A percentile compares a stretch with the other conserved stretches of the same genome.
These are phyloP conservation scores for Cladosporium colombiae DNA, from an alignment of 2,329 filamentous ascomycete species.

Conservation along the genomic window DNA sequence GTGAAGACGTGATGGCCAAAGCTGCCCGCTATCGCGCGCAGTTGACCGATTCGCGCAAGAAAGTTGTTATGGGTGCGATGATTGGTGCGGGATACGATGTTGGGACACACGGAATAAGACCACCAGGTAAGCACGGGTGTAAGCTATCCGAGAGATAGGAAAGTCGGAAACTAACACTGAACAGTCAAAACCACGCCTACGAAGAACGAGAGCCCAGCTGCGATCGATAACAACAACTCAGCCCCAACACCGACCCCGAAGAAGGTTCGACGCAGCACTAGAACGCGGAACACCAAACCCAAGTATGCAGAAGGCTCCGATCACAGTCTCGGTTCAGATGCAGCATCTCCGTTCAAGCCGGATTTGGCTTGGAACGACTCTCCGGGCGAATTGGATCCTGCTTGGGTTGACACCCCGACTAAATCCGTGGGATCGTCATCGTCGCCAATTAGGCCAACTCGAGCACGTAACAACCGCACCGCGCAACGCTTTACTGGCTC, in stretches of 20 bases:
- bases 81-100: background rate
- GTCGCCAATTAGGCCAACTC: background rate
- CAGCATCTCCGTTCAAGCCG: conserved; percentile 23
- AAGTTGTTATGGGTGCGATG: background rate
- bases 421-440: background rate
- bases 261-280: conserved; percentile 23
- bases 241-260: background rate
- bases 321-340: conserved; percentile 9
- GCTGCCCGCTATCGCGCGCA: background rate
- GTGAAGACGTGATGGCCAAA: background rate
- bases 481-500: background rate
- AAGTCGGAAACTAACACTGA: background rate
- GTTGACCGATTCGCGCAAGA: background rate
- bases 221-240: background rate
- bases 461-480: background rate
- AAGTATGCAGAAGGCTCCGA: conserved; percentile 24
- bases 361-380: conserved; percentile 21
- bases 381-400: conserved; percentile 17
- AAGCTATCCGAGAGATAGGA: background rate
- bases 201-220: background rate
- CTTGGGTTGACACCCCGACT: background rate
- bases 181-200: background rate
- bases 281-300: conserved; percentile 22
- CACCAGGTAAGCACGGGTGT: background rate
- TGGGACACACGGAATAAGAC: background rate